phyloP scores from a whole-genome alignment of 352 stramenopile species.

The Poterioochromonas sp. region DNA sequence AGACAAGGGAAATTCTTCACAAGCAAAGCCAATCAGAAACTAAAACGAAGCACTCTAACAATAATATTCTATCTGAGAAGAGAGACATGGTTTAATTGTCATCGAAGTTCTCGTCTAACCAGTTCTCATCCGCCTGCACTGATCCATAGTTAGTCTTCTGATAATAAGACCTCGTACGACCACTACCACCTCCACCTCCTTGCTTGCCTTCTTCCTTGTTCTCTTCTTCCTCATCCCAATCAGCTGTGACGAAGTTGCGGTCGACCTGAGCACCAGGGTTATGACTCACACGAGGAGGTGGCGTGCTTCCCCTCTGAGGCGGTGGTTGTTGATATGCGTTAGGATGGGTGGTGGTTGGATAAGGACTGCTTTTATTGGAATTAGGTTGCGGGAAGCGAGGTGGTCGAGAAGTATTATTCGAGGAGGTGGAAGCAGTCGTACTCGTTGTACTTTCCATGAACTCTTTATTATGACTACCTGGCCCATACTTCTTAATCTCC shows the following conservation, averaged over 20 bases:
- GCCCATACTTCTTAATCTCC: too few species aligned
- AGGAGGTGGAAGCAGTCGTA: too few species aligned
- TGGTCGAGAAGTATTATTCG: neutral
- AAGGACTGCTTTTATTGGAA: neutral
- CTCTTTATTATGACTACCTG: too few species aligned
- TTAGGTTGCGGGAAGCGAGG: neutral
- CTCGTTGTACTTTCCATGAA: too few species aligned
- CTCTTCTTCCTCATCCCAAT: slow-evolving; percentile 8
- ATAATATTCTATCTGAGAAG: too few species aligned
- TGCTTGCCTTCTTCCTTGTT: neutral
- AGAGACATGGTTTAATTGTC: neutral
- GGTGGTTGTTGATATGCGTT: too few species aligned
- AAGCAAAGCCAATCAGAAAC: too few species aligned
- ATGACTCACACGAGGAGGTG: neutral
- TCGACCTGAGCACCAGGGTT: neutral
- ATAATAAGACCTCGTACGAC: neutral
- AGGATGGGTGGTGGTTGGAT: too few species aligned
- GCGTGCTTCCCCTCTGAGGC: too few species aligned
- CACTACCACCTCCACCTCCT: neutral
- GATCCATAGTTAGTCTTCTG: neutral
- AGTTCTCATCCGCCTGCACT: neutral
- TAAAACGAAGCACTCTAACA: too few species aligned
- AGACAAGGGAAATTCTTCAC: too few species aligned
- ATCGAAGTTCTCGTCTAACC: slow-evolving; percentile 14
- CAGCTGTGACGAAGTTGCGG: neutral